A percentile compares a stretch with the other conserved stretches of the same genome.
Conservation (phyloP, 495 filamentous ascomycete genomes). For the Aspergillus taichungensis region DNA sequence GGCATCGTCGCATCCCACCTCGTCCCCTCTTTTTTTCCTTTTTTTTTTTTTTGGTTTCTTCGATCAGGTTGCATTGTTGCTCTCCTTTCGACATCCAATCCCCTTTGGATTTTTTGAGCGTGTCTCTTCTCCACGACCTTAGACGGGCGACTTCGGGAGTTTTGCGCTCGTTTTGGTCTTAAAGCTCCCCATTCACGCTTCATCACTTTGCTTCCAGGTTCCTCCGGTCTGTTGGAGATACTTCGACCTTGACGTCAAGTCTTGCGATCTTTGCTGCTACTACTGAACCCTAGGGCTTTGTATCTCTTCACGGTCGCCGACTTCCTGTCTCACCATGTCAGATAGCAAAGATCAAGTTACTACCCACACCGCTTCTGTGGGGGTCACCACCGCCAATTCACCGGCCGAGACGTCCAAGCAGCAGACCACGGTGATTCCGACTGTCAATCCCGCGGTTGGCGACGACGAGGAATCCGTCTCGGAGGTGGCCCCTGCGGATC, state of each 20-base stretch:
- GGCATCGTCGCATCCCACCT: not conserved
- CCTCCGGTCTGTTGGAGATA: too few relatives aligned
- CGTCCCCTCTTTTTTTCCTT: not conserved
- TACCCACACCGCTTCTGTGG: slow-evolving; percentile 16
- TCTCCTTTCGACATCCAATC: too few relatives aligned
- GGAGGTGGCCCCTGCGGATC: slow-evolving; percentile 24
- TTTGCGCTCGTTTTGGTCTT: slow-evolving; percentile 44
- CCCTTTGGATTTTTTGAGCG: not conserved
- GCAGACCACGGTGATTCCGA: slow-evolving; percentile 16
- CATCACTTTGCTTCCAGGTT: too few relatives aligned
- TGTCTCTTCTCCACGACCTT: slow-evolving; percentile 2
- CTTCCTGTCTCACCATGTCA: slow-evolving; percentile 11
- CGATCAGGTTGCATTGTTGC: not conserved
- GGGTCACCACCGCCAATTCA: slow-evolving; percentile 1
- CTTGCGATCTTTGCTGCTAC: too few relatives aligned
- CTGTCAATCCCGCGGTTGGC: not conserved
- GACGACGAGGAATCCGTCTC: slow-evolving; percentile 8
- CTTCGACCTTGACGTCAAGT: not conserved
- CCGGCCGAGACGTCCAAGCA: slow-evolving; percentile 14
- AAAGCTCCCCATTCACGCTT: slow-evolving; percentile 35
- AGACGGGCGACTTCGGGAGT: slow-evolving; percentile 50
- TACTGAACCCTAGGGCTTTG: too few relatives aligned
- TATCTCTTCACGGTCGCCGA: too few relatives aligned
- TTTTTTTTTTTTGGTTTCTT: not conserved
- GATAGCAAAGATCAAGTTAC: slow-evolving; percentile 20